Base-by-base conservation (phyloP, 208 protist species). In the Trypanosoma scelopori region DNA sequence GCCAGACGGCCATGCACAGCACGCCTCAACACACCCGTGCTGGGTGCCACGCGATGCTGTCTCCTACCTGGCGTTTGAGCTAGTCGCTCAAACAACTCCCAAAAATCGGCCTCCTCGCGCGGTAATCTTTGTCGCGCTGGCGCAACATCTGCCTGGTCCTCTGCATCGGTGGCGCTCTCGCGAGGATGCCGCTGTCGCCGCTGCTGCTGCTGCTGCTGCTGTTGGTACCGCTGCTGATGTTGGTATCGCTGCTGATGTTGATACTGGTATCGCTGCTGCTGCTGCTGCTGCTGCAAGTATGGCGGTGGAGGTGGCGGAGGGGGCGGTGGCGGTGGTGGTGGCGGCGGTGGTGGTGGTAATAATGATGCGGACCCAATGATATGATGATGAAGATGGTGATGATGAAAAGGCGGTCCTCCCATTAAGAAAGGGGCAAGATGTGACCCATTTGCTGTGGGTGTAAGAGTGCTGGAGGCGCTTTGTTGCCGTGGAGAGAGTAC, bases 51-150 rank as follows among this genome's bases (percentile, higher is more conserved):
- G 20, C 41, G 13, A 7, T 32, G 55, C 11, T 37, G 39, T 15
- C 35, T 22, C 6, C 25, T 12, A 37, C 25, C 39, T 12, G 39
- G 23, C 12, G 20, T 3, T 12, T 50, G 27, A 22, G 56, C 0
- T 32, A 37, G 22, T 49, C 56, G 56, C 20, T 37, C 37, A 61
- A 50, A 61, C 15, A 56, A 30, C 49, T 55, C 60, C 27, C 25
- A 66, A 43, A 56, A 56, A 25, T 9, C 11, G 7, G 20, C 9
- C 3, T 66, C 49, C 11, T 56, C 32, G 15, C 46, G 60, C 20
- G 28, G 48, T 23, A 20, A 37, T 22, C 13, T 15, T 6, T 32
- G 60, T 22, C 22, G 49, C 35, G 49, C 3, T 4, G 6, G 23
- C n/a, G 23, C 18, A 42, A 3, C 11, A 57, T 27, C 18, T 12